These are phyloP conservation scores for Globisporangium splendens DNA, from an alignment of 352 stramenopile genomes.

Conservation along the genomic window DNA sequence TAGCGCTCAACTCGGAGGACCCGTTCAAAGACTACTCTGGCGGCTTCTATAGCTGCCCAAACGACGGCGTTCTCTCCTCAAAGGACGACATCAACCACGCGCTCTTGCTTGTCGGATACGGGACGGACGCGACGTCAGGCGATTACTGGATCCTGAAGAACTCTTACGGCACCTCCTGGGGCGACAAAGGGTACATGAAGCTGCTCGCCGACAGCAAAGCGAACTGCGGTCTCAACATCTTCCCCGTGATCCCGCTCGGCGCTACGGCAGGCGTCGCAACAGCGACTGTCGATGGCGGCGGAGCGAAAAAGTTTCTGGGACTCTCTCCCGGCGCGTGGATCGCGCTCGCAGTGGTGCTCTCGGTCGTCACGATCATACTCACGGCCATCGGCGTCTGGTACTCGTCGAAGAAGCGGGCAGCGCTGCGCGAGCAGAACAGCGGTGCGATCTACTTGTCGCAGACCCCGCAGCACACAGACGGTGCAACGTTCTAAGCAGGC, in stretches of 20 bases:
- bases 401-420: slow-evolving; percentile 32
- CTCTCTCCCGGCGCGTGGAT: slow-evolving; percentile 57
- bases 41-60: slow-evolving; percentile 69
- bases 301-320: slow-evolving; percentile 56
- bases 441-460: slow-evolving; percentile 32
- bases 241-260: slow-evolving; percentile 65
- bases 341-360: slow-evolving; percentile 40
- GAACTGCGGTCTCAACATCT: slow-evolving; percentile 80
- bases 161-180: slow-evolving; percentile 72
- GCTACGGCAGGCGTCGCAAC: slow-evolving; percentile 37
- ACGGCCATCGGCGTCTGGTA: slow-evolving; percentile 50
- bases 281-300: slow-evolving; percentile 54
- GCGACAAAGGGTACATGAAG: slow-evolving; percentile 60
- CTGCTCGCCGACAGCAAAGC: slow-evolving; percentile 62
- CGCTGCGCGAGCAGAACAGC: slow-evolving; percentile 50
- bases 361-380: slow-evolving; percentile 45
- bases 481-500: too few species aligned
- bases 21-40: slow-evolving; percentile 68
- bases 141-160: slow-evolving; percentile 87
- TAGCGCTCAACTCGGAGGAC: slow-evolving; percentile 72
- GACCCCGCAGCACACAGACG: slow-evolving; percentile 6
- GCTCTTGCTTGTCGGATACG: slow-evolving; percentile 73
- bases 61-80: slow-evolving; percentile 51
- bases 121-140: slow-evolving; percentile 41
- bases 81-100: slow-evolving; percentile 77